Conservation (phyloP, 768 basidiomycete genomes). For the Mycena belliarum region DNA sequence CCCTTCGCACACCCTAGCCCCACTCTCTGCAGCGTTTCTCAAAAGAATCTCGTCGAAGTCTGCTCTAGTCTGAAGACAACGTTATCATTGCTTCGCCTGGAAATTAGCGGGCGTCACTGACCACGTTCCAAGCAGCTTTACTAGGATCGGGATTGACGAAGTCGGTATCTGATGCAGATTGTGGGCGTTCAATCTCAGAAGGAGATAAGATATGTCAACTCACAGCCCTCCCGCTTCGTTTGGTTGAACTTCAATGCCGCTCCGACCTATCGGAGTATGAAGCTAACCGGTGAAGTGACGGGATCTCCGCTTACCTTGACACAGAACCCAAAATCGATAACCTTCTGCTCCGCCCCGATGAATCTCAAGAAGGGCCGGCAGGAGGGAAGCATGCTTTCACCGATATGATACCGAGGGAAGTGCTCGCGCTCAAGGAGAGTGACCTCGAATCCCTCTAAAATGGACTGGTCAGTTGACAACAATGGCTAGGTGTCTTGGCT, state of each 20-base stretch:
- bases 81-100: neutral
- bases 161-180: too few species aligned
- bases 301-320: conserved; percentile 19
- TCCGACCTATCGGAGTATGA: too few species aligned
- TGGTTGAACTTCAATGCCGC: too few species aligned
- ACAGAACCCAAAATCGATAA: conserved; percentile 26
- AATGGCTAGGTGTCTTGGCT: too few species aligned
- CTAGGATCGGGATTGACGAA: too few species aligned
- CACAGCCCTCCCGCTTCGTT: too few species aligned
- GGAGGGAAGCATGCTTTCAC: conserved; percentile 16
- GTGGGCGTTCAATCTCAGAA: too few species aligned
- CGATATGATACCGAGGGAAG: conserved; percentile 25
- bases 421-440: conserved; percentile 25
- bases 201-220: too few species aligned
- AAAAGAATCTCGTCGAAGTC: conserved; percentile 64
- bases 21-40: conserved; percentile 48
- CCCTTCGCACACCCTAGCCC: conserved; percentile 50
- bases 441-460: conserved; percentile 25
- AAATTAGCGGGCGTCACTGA: too few species aligned
- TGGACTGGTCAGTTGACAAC: too few species aligned
- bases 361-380: conserved; percentile 28
- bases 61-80: conserved; percentile 42
- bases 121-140: too few species aligned
- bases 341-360: conserved; percentile 27
- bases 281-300: too few species aligned